These are phyloP conservation scores for Pholiota conissans DNA, from an alignment of 768 basidiomycete genomes.

Conservation along the genomic window DNA sequence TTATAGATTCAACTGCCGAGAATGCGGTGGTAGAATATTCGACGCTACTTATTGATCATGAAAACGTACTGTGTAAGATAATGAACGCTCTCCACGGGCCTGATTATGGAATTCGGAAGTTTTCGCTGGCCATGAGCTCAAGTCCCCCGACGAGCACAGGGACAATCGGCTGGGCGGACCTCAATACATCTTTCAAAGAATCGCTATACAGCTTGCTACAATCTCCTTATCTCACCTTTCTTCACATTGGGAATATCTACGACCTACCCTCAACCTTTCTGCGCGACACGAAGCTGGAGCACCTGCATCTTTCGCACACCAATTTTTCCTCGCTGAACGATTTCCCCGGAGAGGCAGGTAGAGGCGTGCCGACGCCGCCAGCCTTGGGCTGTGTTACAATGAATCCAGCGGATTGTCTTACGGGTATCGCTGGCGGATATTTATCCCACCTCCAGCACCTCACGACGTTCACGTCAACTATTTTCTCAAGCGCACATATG, in stretches of 20 bases:
- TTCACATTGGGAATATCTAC: conserved; percentile 8
- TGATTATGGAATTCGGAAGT: conserved; percentile 5
- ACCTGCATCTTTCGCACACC: conserved; percentile 6
- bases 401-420: conserved; percentile 8
- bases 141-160: conserved; percentile 1
- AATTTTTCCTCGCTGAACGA: not conserved
- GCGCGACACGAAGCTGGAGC: conserved; percentile 2
- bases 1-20: not conserved
- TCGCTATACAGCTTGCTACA: conserved; percentile 1
- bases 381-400: conserved; percentile 8
- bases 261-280: conserved; percentile 3
- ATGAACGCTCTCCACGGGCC: conserved; percentile 2
- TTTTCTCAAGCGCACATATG: conserved; percentile 3
- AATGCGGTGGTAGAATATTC: not conserved
- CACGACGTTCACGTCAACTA: conserved; percentile 6
- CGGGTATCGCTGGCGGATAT: conserved; percentile 7
- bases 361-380: not conserved
- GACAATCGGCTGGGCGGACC: conserved; percentile 5
- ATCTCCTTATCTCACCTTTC: conserved; percentile 1
- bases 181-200: not conserved
- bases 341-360: not conserved
- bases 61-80: not conserved
- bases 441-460: conserved; percentile 1
- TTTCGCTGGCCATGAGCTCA: conserved; percentile 6
- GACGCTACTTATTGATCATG: not conserved